These are phyloP conservation scores for Pseudotsuga menziesii DNA, from an alignment of 75 land plant genomes.

Conservation along the genomic window DNA sequence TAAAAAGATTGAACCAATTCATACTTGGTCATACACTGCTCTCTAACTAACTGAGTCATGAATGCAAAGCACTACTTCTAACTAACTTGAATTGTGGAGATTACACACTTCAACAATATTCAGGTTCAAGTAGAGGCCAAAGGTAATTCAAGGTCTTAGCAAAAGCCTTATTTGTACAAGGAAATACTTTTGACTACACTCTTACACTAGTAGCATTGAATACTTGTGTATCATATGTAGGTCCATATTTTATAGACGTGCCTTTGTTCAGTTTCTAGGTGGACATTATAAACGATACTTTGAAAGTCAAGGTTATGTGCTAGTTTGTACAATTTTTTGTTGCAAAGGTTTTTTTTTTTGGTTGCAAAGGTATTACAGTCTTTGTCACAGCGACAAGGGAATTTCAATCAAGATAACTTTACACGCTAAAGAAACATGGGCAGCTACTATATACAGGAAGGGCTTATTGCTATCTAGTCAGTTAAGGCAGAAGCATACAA, in stretches of 20 bases:
- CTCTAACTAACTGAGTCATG: too few relatives aligned
- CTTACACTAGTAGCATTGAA: conserved; percentile 19
- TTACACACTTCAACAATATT: too few relatives aligned
- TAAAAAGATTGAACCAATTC: too few relatives aligned
- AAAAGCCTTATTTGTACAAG: conserved; percentile 26
- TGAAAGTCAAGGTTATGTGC: conserved; percentile 30
- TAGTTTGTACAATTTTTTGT: conserved; percentile 41
- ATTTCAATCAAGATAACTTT: conserved; percentile 32
- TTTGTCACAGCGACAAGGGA: conserved; percentile 38
- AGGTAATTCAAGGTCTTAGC: conserved; percentile 29
- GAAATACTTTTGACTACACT: conserved; percentile 28
- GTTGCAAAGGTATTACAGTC: conserved; percentile 47
- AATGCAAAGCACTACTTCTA: too few relatives aligned
- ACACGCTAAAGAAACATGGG: conserved; percentile 30
- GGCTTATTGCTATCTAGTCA: conserved; percentile 4
- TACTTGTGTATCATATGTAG: conserved; percentile 48
- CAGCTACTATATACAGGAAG: conserved; percentile 52
- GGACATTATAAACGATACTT: conserved; percentile 13
- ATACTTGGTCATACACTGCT: too few relatives aligned
- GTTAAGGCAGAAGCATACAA: conserved; percentile 32
- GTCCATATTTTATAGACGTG: conserved; percentile 62
- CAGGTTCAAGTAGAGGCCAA: conserved; percentile 21
- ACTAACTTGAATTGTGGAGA: too few relatives aligned
- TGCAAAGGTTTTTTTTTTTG: too few relatives aligned
- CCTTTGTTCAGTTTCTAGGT: too few relatives aligned